Evolutionary conservation across 164 flowering plant genomes (phyloP).

Genomic region (Akebia trifoliata): DNA sequence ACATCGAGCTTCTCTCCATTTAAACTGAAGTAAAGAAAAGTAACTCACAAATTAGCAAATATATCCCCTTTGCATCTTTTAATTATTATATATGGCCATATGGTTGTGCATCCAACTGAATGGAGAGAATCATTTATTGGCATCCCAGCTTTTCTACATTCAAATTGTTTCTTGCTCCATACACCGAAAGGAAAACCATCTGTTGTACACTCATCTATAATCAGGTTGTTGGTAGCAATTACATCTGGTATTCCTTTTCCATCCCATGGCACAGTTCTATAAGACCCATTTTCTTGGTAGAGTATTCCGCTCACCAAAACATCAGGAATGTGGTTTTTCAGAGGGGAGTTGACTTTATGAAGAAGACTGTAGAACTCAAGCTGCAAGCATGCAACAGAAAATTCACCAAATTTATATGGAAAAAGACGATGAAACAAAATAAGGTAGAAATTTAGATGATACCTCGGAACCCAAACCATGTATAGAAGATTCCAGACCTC

Average conservation of each 20-base stretch:
- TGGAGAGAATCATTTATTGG: conserved; percentile 21
- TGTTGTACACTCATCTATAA: conserved; percentile 14
- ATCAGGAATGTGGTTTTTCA: conserved; percentile 66
- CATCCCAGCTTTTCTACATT: conserved; percentile 40
- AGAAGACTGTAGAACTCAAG: conserved; percentile 74
- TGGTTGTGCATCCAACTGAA: conserved; percentile 25
- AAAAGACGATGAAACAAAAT: neutral
- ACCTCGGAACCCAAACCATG: conserved; percentile 87
- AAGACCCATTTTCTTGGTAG: conserved; percentile 50
- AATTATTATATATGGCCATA: conserved; percentile 82
- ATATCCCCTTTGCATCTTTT: conserved; percentile 80
- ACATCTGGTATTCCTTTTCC: conserved; percentile 72
- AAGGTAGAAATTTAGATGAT: conserved; percentile 9
- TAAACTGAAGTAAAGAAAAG: conserved; percentile 9
- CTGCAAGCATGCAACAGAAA: conserved; percentile 37
- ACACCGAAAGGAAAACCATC: conserved; percentile 63
- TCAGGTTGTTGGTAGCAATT: conserved; percentile 37
- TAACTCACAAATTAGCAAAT: conserved; percentile 76
- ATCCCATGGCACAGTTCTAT: conserved; percentile 61
- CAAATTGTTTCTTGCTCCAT: conserved; percentile 66
- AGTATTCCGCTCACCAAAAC: conserved; percentile 79
- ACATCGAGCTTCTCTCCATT: neutral
- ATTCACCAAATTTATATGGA: neutral
- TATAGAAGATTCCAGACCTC: conserved; percentile 69
- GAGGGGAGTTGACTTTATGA: conserved; percentile 41